Evolutionary conservation across 1,139 yeast species (phyloP), one percentile per base, ranked within the genome.

Genomic region (Tardiomyces digboiensis): DNA sequence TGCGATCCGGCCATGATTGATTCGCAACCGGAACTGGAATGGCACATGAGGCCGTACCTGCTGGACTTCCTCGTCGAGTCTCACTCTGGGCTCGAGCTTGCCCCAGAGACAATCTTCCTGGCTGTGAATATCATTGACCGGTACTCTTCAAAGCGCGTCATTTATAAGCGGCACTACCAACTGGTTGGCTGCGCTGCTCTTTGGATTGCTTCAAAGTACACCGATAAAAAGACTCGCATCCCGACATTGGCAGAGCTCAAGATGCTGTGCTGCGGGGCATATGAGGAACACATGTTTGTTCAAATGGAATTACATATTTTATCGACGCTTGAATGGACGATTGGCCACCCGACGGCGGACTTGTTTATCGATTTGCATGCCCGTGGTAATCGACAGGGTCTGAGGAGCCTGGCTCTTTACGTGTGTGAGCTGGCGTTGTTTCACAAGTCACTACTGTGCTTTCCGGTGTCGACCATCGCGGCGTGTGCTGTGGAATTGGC

Each of bases 261-360:
- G 18, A 69, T 78, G 54, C 80, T 87, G 86, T 84, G 95, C 65
- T 74, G 95, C 55, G 77, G 80, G 56, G 88, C 88, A n/a, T 89
- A 87, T 61, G 95, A 87, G 54, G 87, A 82, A 54, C 84, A 82
- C 51, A 87, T 89, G 95, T 89, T 91, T 66, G 76, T 84, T 39
- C 97, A 89, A 65, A 91, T 91, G 97, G 97, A 91, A 67, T 79
- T 80, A 67, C 97, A 91, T 65, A 82, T 91, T 39, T 70, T 91
- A 45, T 71, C 80, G 46, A 89, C 97, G 2, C 68, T 91, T 44
- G 84, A 85, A 48, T 91, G 97, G 97, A 70, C 76, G n/a, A 65
- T 86, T 44, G 77, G 81, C 41, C 82, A 77, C 50, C 80, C 84
- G 21, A 67, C 72, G 12, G 56, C 61, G 18, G 72, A 68, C 50